Percentiles rank a stretch among this genome's conserved stretches.
Conservation (phyloP, 805 yeast genomes). For the Yarrowia sp. region DNA sequence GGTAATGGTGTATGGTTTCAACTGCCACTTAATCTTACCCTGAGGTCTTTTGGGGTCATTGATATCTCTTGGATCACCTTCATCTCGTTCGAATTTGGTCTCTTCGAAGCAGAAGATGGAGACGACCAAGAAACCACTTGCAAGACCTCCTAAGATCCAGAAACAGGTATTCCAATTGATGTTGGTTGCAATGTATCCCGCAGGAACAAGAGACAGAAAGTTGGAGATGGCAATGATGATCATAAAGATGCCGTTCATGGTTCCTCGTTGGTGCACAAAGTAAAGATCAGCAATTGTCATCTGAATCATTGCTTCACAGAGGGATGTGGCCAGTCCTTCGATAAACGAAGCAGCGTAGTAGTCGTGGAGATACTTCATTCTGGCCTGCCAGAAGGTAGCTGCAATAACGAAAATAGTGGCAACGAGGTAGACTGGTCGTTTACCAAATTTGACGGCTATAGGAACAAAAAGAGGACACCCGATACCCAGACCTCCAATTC, state of each 20-base stretch:
- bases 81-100: background rate
- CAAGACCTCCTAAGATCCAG: constrained; percentile 18
- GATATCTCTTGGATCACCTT: background rate
- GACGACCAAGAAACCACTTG: background rate
- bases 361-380: constrained; percentile 4
- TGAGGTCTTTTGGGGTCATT: background rate
- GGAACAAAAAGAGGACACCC: constrained; percentile 16
- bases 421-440: constrained; percentile 1
- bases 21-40: constrained; percentile 9
- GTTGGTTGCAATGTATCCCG: constrained; percentile 4
- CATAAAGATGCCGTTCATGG: constrained; percentile 21
- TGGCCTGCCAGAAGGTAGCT: constrained; percentile 10
- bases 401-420: background rate
- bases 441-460: constrained; percentile 6
- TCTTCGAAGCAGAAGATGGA: constrained; percentile 3
- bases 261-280: constrained; percentile 26
- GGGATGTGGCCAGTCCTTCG: constrained; percentile 11
- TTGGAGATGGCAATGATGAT: constrained; percentile 5
- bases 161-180: constrained; percentile 10
- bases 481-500: constrained; percentile 13
- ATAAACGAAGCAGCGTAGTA: constrained; percentile 10
- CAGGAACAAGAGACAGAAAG: constrained; percentile 7
- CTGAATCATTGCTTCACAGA: constrained; percentile 13
- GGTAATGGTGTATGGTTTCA: background rate
- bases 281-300: constrained; percentile 20